phyloP scores from a whole-genome alignment of 2,329 filamentous ascomycete species.

The Hortaea sp. region DNA sequence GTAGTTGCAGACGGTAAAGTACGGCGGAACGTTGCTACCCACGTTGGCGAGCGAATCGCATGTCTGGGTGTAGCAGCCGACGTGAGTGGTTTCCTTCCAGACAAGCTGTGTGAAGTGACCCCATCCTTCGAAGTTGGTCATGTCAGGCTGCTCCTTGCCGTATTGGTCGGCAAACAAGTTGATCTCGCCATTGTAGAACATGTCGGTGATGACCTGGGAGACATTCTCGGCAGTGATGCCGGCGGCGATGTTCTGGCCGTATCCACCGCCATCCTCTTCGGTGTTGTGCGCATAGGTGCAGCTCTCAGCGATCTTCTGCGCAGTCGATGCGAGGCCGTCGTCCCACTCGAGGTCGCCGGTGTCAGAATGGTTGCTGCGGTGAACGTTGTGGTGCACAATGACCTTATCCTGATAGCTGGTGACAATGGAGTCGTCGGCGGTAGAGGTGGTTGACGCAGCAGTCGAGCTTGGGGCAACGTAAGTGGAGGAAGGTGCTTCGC shows the following conservation, averaged over 20 bases:
- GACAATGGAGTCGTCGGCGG: constrained; percentile 4
- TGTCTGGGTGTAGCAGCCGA: constrained; percentile 53
- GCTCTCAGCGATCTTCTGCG: constrained; percentile 50
- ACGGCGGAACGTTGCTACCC: constrained; percentile 37
- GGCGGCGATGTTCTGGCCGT: constrained; percentile 88
- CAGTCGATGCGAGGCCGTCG: constrained; percentile 51
- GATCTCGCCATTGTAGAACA: constrained; percentile 84
- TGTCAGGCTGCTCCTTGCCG: constrained; percentile 49
- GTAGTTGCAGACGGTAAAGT: constrained; percentile 88
- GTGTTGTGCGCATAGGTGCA: constrained; percentile 70
- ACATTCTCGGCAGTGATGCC: constrained; percentile 41
- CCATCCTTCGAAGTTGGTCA: constrained; percentile 53
- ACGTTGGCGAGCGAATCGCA: constrained; percentile 41
- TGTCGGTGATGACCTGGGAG: constrained; percentile 60
- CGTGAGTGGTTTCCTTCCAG: constrained; percentile 51
- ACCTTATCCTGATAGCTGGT: constrained; percentile 30
- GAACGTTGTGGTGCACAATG: constrained; percentile 71
- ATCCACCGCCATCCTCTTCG: constrained; percentile 50
- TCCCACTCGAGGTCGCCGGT: constrained; percentile 53
- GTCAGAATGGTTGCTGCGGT: constrained; percentile 73
- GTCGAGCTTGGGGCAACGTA: background rate
- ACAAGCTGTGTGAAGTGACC: constrained; percentile 71
- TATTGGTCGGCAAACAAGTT: constrained; percentile 47
- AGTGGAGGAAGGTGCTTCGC: constrained; percentile 5
- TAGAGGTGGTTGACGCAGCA: background rate